Base-by-base conservation (phyloP, 805 yeast genomes). In the Dipodascopsis uninucleata region DNA sequence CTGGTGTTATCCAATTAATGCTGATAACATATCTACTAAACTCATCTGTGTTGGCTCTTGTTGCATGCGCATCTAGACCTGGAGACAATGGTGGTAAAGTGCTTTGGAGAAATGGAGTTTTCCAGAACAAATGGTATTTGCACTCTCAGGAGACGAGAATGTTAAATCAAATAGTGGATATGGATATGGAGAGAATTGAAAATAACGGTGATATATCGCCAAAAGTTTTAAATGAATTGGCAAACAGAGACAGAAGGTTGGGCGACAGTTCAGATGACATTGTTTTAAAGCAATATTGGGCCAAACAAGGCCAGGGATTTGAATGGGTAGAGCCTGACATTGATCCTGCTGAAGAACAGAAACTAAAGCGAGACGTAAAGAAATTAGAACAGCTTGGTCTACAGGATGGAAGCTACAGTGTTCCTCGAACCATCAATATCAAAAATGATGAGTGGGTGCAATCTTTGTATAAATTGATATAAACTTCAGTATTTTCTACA, bases 281-380 rank as follows among this genome's bases (percentile, higher is more conserved):
- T 36, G 71, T 78, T 68, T 57, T 85, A 55, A 83, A 85, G 59
- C 94, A 87, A 56, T 85, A 85, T 65, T 85, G 95, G 95, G 78
- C 85, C 60, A 74, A 82, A 32, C 85, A 86, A 5, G 95, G 95
- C 24, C 89, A 82, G 43, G 88, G 87, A 10, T 85, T 84, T 59
- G 85, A 81, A 49, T 85, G 95, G 95, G 81, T 77, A 9, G 95
- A 85, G 59, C 95, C 95, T 0, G 95, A 85, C 60, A 83, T 82
- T 59, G 95, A 86, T 59, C 95, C 95, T 0, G 94, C 93, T 0
- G 87, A 81, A 17, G 49, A 47, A 21, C 47, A 33, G 14, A 49
- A 49, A 32, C 7, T 31, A 9, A 41, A 28, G 10, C 39, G 53
- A 3, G 53, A 51, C 79, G 43, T 34, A 12, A 42, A 24, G 37